Evolutionary conservation across 2,329 filamentous ascomycete species (phyloP), one percentile per base, ranked within the genome.

Genomic region (Neopestalotiopsis sp.): DNA sequence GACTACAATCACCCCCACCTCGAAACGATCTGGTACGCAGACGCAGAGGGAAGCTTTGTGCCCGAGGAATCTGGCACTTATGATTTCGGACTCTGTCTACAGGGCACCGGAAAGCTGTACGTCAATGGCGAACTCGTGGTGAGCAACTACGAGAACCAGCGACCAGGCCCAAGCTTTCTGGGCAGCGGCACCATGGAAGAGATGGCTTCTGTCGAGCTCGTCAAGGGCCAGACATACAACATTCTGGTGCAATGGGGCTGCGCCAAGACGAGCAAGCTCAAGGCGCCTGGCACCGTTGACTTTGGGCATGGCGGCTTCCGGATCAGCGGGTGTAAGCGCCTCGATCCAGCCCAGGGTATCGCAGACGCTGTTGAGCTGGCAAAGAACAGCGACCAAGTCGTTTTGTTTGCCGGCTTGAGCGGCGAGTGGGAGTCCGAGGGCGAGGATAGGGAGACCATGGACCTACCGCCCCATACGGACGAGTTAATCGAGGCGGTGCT

Each of bases 391-490:
- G 92, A 95, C 68, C 91, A 95, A 75, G 93, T 95, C 61, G 86
- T 96, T 69, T 84, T 95, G 67, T 92, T 92, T 75, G 90, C 90
- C 1, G 94, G 94, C 1, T 85, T 95, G 63, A 95, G 94, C 75
- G 87, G 87, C 42, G 92, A 95, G 75, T 95, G 92, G 92, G 93
- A 95, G 78, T 91, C 90, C 0, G 93, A 95, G 81, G 92, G 92
- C 38, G 85, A 88, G 52, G 94, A 97, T 80, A 89, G 94, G 57
- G 91, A 91, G 74, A 92, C 91, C 78, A 89, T 97, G 78, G 92
- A 91, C 38, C 84, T 96, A 0, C 95, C 94, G 81, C 87, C 91
- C 32, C 86, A 88, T 52, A 89, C 91, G 56, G 92, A 96, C 74
- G 85, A 88, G 20, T 81, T 97, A 66, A 92, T 95, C 74, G 78